A percentile compares a stretch with the other conserved stretches of the same genome.
Conservation (phyloP, 2,329 filamentous ascomycete genomes). For the Pseudogymnoascus destructans region DNA sequence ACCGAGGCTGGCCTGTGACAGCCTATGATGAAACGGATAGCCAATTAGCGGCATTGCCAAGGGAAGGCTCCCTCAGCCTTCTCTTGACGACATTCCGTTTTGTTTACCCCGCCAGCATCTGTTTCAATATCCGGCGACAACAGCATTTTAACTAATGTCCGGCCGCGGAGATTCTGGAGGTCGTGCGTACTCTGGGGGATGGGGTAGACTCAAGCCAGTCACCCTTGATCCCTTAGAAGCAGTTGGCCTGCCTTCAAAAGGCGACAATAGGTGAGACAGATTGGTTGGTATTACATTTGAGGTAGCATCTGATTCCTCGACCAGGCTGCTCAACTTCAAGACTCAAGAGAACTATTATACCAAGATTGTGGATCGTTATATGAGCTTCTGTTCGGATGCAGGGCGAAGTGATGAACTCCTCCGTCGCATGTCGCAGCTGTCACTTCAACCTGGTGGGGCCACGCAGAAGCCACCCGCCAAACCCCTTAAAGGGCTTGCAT, state of each 20-base stretch:
- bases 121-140: background rate
- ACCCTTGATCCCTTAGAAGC: slow-evolving; percentile 64
- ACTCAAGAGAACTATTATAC: slow-evolving; percentile 76
- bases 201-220: slow-evolving; percentile 60
- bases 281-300: background rate
- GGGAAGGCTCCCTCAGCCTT: background rate
- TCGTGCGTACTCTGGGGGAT: slow-evolving; percentile 37
- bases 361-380: slow-evolving; percentile 77
- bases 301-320: slow-evolving; percentile 8
- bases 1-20: slow-evolving; percentile 6
- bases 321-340: slow-evolving; percentile 58
- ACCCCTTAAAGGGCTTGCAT: slow-evolving; percentile 8
- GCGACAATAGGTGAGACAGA: slow-evolving; percentile 59
- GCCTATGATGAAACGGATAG: background rate
- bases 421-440: slow-evolving; percentile 57
- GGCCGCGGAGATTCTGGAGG: slow-evolving; percentile 14
- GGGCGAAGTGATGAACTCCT: slow-evolving; percentile 61
- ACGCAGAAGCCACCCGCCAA: background rate
- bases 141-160: slow-evolving; percentile 8
- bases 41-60: background rate
- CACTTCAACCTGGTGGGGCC: slow-evolving; percentile 18
- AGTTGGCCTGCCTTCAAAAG: slow-evolving; percentile 81
- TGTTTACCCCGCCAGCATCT: slow-evolving; percentile 3
- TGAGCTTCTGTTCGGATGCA: slow-evolving; percentile 71
- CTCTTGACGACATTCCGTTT: slow-evolving; percentile 3